Evolutionary conservation across 805 yeast species (phyloP).

Genomic region (Brettanomyces naardenensis): DNA sequence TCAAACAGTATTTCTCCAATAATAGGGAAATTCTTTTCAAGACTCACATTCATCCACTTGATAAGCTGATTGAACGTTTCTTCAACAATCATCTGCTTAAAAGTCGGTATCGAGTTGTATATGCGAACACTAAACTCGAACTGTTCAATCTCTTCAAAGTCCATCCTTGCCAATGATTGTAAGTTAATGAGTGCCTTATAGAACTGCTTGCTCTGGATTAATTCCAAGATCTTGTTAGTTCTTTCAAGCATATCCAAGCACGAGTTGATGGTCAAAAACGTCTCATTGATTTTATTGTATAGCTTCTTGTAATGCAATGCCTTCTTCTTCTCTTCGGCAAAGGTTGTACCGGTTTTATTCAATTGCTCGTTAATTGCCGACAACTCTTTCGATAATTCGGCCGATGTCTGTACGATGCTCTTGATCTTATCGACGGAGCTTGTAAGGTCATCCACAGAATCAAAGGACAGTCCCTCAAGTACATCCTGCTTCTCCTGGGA

Average conservation of each 20-base stretch:
- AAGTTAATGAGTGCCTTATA: conserved; percentile 81
- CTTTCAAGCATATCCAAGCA: conserved; percentile 79
- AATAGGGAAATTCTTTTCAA: conserved; percentile 51
- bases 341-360: conserved; percentile 55
- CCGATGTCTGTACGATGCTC: conserved; percentile 50
- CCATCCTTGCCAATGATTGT: conserved; percentile 64
- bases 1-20: conserved; percentile 54
- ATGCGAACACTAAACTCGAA: conserved; percentile 73
- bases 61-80: conserved; percentile 62
- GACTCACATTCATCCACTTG: conserved; percentile 53
- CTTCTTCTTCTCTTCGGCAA: conserved; percentile 53
- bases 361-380: conserved; percentile 48
- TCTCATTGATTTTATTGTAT: conserved; percentile 60
- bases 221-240: conserved; percentile 77
- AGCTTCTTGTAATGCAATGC: conserved; percentile 56
- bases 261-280: conserved; percentile 57
- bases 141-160: conserved; percentile 53
- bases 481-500: conserved; percentile 57
- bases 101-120: conserved; percentile 66
- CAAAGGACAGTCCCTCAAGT: conserved; percentile 52
- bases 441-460: conserved; percentile 47
- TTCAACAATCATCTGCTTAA: conserved; percentile 63
- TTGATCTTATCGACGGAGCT: conserved; percentile 57
- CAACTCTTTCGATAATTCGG: conserved; percentile 47
- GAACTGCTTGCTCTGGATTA: conserved; percentile 66